These are phyloP conservation scores for Rubia occidens DNA, from an alignment of 305 asterid genomes.

Conservation along the genomic window DNA sequence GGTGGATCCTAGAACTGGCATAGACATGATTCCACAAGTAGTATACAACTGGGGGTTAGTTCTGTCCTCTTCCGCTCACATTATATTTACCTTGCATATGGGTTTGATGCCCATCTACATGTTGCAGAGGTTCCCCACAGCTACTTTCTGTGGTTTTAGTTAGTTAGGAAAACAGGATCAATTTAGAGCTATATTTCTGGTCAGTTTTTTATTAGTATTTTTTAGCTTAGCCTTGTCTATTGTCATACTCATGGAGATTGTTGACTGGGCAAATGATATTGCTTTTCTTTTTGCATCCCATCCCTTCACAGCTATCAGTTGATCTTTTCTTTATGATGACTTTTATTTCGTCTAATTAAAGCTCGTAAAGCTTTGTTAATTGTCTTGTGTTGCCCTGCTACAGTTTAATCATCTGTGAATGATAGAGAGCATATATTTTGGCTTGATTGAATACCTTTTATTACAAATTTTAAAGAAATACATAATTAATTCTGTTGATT, in stretches of 20 bases:
- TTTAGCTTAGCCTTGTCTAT: neutral
- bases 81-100: slow-evolving; percentile 2
- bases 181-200: neutral
- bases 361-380: neutral
- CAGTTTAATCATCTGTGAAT: neutral
- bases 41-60: slow-evolving; percentile 93
- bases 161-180: neutral
- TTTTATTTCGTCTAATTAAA: neutral
- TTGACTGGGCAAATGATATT: neutral
- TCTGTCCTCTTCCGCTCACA: neutral
- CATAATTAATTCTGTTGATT: slow-evolving; percentile 1
- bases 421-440: neutral
- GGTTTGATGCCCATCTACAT: neutral
- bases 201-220: neutral
- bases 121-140: neutral
- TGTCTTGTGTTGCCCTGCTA: neutral
- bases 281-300: neutral
- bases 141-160: neutral
- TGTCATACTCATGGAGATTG: neutral
- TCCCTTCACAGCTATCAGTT: neutral
- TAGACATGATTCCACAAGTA: slow-evolving; percentile 92
- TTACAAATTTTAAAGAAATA: neutral
- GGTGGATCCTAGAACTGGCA: slow-evolving; percentile 86
- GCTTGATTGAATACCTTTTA: neutral
- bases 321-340: neutral